Evolutionary conservation across 192 early-diverging fungal species (phyloP).

Genomic region (Coemansia biformis): DNA sequence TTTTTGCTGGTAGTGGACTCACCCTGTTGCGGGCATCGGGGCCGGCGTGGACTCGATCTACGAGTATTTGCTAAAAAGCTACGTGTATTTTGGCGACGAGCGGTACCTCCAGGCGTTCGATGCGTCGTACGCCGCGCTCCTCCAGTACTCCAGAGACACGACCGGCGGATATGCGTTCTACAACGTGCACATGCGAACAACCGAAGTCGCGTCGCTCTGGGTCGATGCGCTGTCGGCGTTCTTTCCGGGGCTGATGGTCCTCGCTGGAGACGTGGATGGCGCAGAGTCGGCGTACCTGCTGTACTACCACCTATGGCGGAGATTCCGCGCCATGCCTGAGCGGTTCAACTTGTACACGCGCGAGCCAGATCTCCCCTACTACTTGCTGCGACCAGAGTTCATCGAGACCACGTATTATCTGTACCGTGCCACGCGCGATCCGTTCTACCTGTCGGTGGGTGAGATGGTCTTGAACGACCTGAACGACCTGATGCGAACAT

Average conservation of each 20-base stretch:
- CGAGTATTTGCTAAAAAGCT: slow-evolving; percentile 88
- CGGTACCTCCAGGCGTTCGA: slow-evolving; percentile 75
- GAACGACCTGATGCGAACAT: slow-evolving; percentile 58
- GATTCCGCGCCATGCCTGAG: slow-evolving; percentile 82
- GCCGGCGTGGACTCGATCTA: slow-evolving; percentile 91
- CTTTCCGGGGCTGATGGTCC: slow-evolving; percentile 87
- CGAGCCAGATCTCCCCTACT: slow-evolving; percentile 60
- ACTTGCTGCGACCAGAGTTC: slow-evolving; percentile 90
- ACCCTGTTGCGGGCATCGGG: slow-evolving; percentile 60
- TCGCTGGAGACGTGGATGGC: slow-evolving; percentile 79
- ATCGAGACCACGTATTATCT: slow-evolving; percentile 91
- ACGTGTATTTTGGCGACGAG: slow-evolving; percentile 79
- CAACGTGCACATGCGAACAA: slow-evolving; percentile 78
- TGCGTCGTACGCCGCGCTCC: slow-evolving; percentile 63
- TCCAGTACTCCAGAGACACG: slow-evolving; percentile 58
- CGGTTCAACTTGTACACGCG: slow-evolving; percentile 71
- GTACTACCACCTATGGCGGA: slow-evolving; percentile 82
- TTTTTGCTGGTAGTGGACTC: slow-evolving; percentile 9
- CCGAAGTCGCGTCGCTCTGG: slow-evolving; percentile 65
- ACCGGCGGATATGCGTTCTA: slow-evolving; percentile 72
- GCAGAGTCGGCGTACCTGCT: slow-evolving; percentile 79
- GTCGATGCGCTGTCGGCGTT: slow-evolving; percentile 87
- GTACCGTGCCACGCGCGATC: slow-evolving; percentile 84
- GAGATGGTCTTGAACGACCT: slow-evolving; percentile 82
- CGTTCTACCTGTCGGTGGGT: slow-evolving; percentile 85